Base-by-base conservation (phyloP, 495 filamentous ascomycete species). In the Lophiostoma macrostomum region DNA sequence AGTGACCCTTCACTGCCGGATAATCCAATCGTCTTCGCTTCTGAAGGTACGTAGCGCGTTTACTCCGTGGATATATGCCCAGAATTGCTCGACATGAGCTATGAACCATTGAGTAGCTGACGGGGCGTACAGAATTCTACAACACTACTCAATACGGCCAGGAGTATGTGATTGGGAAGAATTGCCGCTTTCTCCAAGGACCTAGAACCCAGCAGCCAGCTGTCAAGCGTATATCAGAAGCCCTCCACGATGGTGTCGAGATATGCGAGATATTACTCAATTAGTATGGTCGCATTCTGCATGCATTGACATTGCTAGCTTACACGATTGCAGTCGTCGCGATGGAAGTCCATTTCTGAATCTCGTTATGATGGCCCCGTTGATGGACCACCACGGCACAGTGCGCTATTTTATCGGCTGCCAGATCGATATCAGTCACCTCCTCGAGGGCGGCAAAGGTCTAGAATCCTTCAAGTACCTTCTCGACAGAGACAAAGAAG, bases 301-400 rank as follows among this genome's bases (percentile, higher is more conserved):
- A 37, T 19, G 6, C 11, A 10, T 0, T 27, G 30, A 41, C 14
- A 34, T 0, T 13, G 28, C 29, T 41, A 32, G 19, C 35, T 35
- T 12, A 43, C 45, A 47, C 40, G 39, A 65, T 23, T 38, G 72
- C 22, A 54, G 50, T 57, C 69, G 80, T 30, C 68, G 81, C 44
- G 81, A 84, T 52, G 81, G 82, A 2, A 79, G 76, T 1, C 80
- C 79, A 0, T 86, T 86, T 60, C 79, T 84, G 73, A 86, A 84
- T 50, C 72, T 86, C 3, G 66, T 84, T 20, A 80, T 84, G 74
- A 74, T 75, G 29, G 76, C 81, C 0, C 82, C 82, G 13, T 69
- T 86, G 0, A 73, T 76, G 46, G 82, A 86, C 56, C 83, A 74
- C 55, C 73, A 73, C 49, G 82, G 82, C 25, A 67, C 68, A 0